These are phyloP conservation scores for Yamadazyma phyllophila DNA, from an alignment of 805 yeast genomes.

Conservation along the genomic window DNA sequence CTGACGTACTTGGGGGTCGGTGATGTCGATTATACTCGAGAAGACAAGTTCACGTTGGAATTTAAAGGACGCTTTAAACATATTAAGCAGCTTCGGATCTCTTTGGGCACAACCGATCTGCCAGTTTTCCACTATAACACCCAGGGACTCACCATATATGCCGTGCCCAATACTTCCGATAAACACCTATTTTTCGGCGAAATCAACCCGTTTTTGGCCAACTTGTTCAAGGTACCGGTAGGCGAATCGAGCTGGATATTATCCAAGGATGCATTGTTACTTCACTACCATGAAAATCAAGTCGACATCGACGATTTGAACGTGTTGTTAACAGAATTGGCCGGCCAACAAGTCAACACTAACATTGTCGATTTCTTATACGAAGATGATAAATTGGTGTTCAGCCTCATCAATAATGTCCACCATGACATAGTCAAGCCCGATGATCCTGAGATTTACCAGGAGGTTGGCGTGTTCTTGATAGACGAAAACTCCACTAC, in stretches of 20 bases:
- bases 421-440: not conserved
- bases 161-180: conserved; percentile 21
- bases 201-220: conserved; percentile 13
- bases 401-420: conserved; percentile 12
- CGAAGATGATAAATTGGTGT: conserved; percentile 9
- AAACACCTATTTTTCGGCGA: conserved; percentile 24
- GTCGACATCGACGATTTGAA: conserved; percentile 4
- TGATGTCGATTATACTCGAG: conserved; percentile 15
- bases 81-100: conserved; percentile 22
- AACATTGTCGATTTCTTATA: conserved; percentile 13
- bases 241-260: conserved; percentile 23
- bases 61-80: conserved; percentile 11
- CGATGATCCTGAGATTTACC: conserved; percentile 10
- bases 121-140: conserved; percentile 26
- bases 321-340: conserved; percentile 2
- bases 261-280: conserved; percentile 29
- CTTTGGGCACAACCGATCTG: conserved; percentile 13
- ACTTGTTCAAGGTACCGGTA: conserved; percentile 20
- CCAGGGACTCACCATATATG: conserved; percentile 30
- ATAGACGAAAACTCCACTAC: conserved; percentile 24
- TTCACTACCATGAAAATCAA: conserved; percentile 15
- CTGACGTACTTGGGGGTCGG: conserved; percentile 14
- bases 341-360: not conserved
- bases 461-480: conserved; percentile 39
- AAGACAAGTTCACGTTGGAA: conserved; percentile 18